Base-by-base conservation (phyloP, 148 eudicot genomes). In the Chenopodium album region DNA sequence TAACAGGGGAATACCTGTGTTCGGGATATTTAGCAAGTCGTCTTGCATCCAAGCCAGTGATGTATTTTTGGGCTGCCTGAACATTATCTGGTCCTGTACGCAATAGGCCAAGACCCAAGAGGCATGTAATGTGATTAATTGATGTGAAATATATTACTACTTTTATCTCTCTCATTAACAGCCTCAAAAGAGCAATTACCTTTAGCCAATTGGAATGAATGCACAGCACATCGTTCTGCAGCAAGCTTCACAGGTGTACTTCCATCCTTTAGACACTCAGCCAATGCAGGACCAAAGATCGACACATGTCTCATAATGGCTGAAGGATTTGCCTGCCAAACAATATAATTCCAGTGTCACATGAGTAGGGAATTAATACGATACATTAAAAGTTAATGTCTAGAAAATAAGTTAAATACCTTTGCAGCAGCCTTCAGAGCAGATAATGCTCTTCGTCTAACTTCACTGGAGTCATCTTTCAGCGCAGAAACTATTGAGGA, bases 381-480 rank as follows among this genome's bases (percentile, higher is more conserved):
- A 29, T 67, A 67, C 71, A 29, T 67, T 31, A 29, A 32, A 22
- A 48, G 62, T 6, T 37, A 14, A 48, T 41, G 20, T 77, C 66
- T 1, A 46, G 47, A 73, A 76, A 77, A 73, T 14, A 71, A 16
- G 19, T 78, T 29, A 50, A 47, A 52, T 28, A 95, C 99, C 87
- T 96, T 96, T 78, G 98, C 91, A 81, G 90, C 91, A 37, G 92
- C 81, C 84, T 96, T 96, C 46, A 96, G 79, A 11, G 97, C 88
- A 76, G 94, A 89, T 75, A 96, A 90, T 75, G 92, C 98, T 83
- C 95, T 86, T 83, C 98, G 91, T 84, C 98, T 87, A 81, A 94
- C 99, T 96, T 96, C 99, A 89, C 99, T 96, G 7, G 99, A 96
- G 52, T 92, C 99, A 88, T 96, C 99, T 82, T 86, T 93, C 86